Evolutionary conservation across 2,329 filamentous ascomycete genomes (phyloP).

Genomic region (Beauveria rudraprayagi): DNA sequence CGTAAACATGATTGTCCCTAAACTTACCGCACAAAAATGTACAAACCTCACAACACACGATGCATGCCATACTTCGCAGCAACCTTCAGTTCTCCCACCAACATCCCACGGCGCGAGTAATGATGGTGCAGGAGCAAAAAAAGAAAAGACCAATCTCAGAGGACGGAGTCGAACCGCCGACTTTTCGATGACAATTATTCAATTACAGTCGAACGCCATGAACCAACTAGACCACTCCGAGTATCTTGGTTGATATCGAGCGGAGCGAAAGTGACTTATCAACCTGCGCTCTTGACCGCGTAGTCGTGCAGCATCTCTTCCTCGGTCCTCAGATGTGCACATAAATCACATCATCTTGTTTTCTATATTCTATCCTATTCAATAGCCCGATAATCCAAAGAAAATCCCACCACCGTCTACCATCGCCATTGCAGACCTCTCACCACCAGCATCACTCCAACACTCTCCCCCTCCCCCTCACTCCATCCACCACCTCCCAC

Average conservation of each 20-base stretch:
- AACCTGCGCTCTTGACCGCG: not conserved
- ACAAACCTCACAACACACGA: not conserved
- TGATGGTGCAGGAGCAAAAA: not conserved
- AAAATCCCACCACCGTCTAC: not conserved
- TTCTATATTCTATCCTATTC: not conserved
- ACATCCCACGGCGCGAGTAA: not conserved
- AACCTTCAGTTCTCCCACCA: not conserved
- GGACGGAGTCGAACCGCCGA: constrained; percentile 22
- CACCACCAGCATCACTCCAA: constrained; percentile 21
- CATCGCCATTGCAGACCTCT: not conserved
- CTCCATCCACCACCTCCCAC: constrained; percentile 44
- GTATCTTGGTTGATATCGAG: not conserved
- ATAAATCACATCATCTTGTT: not conserved
- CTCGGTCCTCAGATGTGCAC: not conserved
- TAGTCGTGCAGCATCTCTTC: not conserved
- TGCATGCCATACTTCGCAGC: not conserved
- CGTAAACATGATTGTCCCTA: too few species aligned
- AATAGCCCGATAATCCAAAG: too few species aligned
- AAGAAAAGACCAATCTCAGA: constrained; percentile 14
- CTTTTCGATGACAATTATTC: constrained; percentile 17
- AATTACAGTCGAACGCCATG: constrained; percentile 21
- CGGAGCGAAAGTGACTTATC: not conserved
- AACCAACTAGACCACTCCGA: constrained; percentile 23
- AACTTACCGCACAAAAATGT: too few species aligned
- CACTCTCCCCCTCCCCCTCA: constrained; percentile 37